Percentiles rank a stretch among this genome's conserved stretches.
These are phyloP conservation scores for Tetracladium maxilliforme DNA, from an alignment of 2,329 filamentous ascomycete genomes.

Conservation along the genomic window DNA sequence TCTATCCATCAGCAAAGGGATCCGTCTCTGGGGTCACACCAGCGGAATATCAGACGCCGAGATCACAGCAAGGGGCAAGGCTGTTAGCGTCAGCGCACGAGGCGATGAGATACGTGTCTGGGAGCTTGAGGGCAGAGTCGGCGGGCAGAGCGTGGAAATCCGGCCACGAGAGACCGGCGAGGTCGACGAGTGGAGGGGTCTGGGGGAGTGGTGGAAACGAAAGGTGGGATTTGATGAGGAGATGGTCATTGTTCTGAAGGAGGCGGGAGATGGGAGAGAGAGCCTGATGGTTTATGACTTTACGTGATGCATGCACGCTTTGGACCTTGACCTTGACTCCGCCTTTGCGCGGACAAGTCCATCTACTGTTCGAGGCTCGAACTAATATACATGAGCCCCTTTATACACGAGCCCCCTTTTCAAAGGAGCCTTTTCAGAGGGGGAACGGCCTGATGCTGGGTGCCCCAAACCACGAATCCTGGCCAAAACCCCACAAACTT, in stretches of 20 bases:
- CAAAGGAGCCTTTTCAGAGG: no score
- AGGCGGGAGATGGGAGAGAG: slow-evolving; percentile 39
- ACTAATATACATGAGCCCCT: no score
- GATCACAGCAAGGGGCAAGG: slow-evolving; percentile 54
- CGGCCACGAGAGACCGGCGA: slow-evolving; percentile 19
- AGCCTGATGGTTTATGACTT: slow-evolving; percentile 57
- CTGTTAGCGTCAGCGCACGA: slow-evolving; percentile 48
- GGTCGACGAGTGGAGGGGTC: slow-evolving; percentile 11
- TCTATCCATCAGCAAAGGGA: slow-evolving; percentile 43
- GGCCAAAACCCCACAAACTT: no score
- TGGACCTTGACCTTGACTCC: no score
- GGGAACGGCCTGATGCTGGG: no score
- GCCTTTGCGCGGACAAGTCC: no score
- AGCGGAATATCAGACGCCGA: slow-evolving; percentile 53
- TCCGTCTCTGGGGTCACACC: slow-evolving; percentile 57
- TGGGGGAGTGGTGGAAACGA: slow-evolving; percentile 26
- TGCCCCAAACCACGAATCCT: no score
- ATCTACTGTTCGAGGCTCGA: no score
- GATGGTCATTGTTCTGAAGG: slow-evolving; percentile 50
- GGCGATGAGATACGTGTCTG: slow-evolving; percentile 47
- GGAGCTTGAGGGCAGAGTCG: slow-evolving; percentile 49
- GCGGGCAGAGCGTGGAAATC: slow-evolving; percentile 37
- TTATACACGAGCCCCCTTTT: no score
- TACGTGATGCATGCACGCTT: slow-evolving; percentile 27
- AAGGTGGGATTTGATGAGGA: slow-evolving; percentile 63